Base-by-base conservation (phyloP, 179 eudicot species). In the Beta corolliflora region DNA sequence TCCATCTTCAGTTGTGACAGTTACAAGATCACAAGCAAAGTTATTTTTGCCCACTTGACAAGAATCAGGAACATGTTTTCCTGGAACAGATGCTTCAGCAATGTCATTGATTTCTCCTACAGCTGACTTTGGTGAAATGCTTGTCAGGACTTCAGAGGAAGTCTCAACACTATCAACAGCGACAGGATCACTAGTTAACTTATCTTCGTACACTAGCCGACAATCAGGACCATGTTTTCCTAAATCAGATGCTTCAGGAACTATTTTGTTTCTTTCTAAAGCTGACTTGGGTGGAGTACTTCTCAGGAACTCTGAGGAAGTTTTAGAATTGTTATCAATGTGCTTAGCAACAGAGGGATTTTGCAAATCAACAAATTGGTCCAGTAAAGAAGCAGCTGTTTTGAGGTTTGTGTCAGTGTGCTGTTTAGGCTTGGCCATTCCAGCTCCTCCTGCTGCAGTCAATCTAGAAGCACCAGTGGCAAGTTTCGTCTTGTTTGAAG, bases 401-500 rank as follows among this genome's bases (percentile, higher is more conserved):
- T 75, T 73, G 31, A 59, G 82, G 63, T 77, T 84, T 31, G 77
- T 64, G 61, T 68, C 76, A 53, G 70, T 69, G n/a, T 16, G 58
- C 10, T 83, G 72, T 54, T 80, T 81, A 72, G 61, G 82, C 73
- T 80, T 83, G 63, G 80, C 67, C 19, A 73, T 68, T 76, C 52
- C 81, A 74, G 77, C 83, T 46, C 73, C 76, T 18, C 73, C 76
- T 18, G 75, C 79, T 23, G 81, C 71, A 48, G 75, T 25, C 65
- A 70, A 52, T 78, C 69, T 81, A 58, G 77, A 70, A 81, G 67
- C 76, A 65, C 16, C 45, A 77, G 80, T 83, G 79, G 82, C 82
- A 68, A 61, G 82, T 48, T 72, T 87, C 56, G 80, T 74, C 77
- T 86, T 90, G 79, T 50, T 85, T 61, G 87, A 59, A 78, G 82